Conservation (phyloP, 2,329 filamentous ascomycete genomes). For the Botrytis deweyae region DNA sequence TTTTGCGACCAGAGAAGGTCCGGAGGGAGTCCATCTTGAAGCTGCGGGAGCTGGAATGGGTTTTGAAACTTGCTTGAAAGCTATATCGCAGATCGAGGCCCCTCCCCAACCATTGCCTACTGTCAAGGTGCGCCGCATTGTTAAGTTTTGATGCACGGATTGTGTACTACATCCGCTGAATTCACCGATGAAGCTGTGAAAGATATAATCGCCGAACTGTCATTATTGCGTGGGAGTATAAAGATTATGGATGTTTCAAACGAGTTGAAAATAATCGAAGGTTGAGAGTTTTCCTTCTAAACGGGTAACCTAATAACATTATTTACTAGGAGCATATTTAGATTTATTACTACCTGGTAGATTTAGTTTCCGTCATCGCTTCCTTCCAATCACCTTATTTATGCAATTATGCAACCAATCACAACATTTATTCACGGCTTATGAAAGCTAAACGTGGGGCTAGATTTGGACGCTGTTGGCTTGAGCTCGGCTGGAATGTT, state of each 20-base stretch:
- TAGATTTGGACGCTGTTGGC: slow-evolving; percentile 1
- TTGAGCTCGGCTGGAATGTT: slow-evolving; percentile 5
- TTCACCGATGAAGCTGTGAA: slow-evolving; percentile 35
- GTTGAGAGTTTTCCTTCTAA: background rate
- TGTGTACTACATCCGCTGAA: slow-evolving; percentile 29
- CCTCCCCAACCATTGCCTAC: slow-evolving; percentile 30
- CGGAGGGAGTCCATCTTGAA: slow-evolving; percentile 22
- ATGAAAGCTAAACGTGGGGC: slow-evolving; percentile 13
- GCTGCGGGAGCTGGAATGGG: slow-evolving; percentile 21
- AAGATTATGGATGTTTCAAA: background rate
- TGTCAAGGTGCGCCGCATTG: slow-evolving; percentile 35
- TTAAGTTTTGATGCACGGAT: slow-evolving; percentile 19
- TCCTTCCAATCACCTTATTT: background rate
- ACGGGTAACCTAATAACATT: background rate
- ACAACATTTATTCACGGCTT: background rate
- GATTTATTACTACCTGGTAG: background rate
- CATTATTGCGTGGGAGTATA: slow-evolving; percentile 32
- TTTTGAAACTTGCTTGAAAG: slow-evolving; percentile 30
- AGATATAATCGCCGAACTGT: slow-evolving; percentile 27
- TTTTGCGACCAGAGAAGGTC: slow-evolving; percentile 16
- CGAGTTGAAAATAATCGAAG: background rate
- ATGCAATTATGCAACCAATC: background rate
- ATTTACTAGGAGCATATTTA: background rate
- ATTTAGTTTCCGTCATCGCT: slow-evolving; percentile 23
- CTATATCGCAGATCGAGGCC: slow-evolving; percentile 30